Evolutionary conservation across 139 green algal genomes (phyloP), one percentile per base, ranked within the genome.

Genomic region (Bryopsis sp.): DNA sequence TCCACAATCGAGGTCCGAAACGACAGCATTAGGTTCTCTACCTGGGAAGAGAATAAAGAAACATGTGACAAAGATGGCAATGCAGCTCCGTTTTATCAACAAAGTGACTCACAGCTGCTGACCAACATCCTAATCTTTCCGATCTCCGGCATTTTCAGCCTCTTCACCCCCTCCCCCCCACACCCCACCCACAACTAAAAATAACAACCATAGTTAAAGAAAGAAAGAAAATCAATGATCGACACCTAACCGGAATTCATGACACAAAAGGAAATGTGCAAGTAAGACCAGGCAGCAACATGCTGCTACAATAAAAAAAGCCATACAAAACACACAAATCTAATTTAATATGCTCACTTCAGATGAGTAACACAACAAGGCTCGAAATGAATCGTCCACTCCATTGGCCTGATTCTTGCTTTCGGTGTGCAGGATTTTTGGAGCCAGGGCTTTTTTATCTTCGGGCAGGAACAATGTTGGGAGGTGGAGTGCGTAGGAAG

Each of bases 401-500:
- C 50, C 50, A 61, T 61, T 28, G 6, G 15, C 8, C 11, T 26
- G 50, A 36, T 8, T 28, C 15, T 61, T 61, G 8, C 24, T 8
- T 61, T 28, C 33, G 6, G 50, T 61, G 33, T 61, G 50, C 6
- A 61, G 15, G 19, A 61, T 61, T 32, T 61, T 26, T 33, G 50
- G 50, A 28, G 33, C 33, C 15, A 8, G 15, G 31, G 50, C 5
- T 8, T 61, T 22, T 11, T 22, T 8, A 61, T 28, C 6, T 36
- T 28, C 24, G 6, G 31, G 8, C 8, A 26, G 24, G 19, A 61
- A 61, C 24, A 61, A 26, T 28, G 50, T 61, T 28, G 15, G 24
- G 8, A 61, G 19, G 33, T 61, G 50, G 6, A 61, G 50, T 35
- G 8, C 50, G 33, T 61, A 61, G 50, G 50, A 36, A 8, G 24